These are phyloP conservation scores for Malassezia dermatis DNA, from an alignment of 1,284 basidiomycete genomes.

Conservation along the genomic window DNA sequence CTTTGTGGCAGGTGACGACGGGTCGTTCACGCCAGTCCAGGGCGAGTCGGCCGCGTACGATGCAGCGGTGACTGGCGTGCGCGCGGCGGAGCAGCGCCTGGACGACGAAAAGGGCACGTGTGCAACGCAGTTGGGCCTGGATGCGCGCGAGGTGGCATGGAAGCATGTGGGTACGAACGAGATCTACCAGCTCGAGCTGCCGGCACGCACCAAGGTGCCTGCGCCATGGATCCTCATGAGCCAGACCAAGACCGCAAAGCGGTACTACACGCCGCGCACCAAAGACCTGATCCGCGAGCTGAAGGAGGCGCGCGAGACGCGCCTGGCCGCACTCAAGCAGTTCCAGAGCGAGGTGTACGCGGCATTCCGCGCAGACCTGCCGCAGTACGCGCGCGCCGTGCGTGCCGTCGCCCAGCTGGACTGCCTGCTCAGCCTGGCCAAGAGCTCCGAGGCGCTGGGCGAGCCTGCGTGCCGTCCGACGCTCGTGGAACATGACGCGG, in stretches of 20 bases:
- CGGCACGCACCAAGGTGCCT: constrained; percentile 36
- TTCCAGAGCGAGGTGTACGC: constrained; percentile 51
- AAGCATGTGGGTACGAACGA: constrained; percentile 47
- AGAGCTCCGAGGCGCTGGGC: constrained; percentile 75
- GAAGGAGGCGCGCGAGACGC: constrained; percentile 45
- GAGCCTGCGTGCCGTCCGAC: constrained; percentile 84
- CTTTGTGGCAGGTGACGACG: constrained; percentile 35
- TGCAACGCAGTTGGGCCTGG: constrained; percentile 29
- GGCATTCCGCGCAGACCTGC: constrained; percentile 72
- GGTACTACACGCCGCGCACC: constrained; percentile 42
- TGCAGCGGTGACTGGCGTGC: constrained; percentile 27
- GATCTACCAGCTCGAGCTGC: constrained; percentile 46
- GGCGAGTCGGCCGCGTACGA: constrained; percentile 34
- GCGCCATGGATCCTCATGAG: constrained; percentile 39
- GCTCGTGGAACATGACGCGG: constrained; percentile 68
- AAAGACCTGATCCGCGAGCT: constrained; percentile 42
- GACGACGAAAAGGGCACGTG: constrained; percentile 28
- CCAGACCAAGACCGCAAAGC: constrained; percentile 39
- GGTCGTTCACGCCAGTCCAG: constrained; percentile 34
- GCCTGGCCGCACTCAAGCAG: constrained; percentile 39
- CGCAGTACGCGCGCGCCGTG: constrained; percentile 37
- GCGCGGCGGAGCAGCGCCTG: constrained; percentile 30
- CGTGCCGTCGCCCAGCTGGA: constrained; percentile 73
- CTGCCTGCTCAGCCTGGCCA: constrained; percentile 83
- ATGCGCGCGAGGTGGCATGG: constrained; percentile 28